Evolutionary conservation across 2,329 filamentous ascomycete species (phyloP), one percentile per base, ranked within the genome.

Genomic region (Arachnomyces sp.): DNA sequence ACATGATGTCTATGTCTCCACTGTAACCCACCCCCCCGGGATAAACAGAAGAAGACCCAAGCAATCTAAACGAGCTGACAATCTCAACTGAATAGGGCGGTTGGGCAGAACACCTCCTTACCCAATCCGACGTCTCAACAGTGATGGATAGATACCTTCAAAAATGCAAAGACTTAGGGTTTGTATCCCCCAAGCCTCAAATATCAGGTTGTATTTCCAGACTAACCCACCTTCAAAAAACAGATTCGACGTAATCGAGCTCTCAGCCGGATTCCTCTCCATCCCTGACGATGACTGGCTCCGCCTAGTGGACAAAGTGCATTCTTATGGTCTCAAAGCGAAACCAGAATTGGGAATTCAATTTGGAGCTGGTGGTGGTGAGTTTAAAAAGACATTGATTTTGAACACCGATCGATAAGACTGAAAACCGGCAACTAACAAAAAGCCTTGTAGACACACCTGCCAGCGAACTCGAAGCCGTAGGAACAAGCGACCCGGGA

Each of bases 311-410:
- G 64, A 73, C 46, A 64, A 64, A 46, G 62, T 64, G 25, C 71
- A 73, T 30, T 54, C 60, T 2, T 64, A 66, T 40, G 68, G 70
- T 1, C 53, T 77, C 12, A 71, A 64, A 45, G 65, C 72, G 11
- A 76, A 75, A 49, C 72, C 73, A 1, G 73, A 76, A 47, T 57
- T 75, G 29, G 72, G 73, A 0, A 76, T 76, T 46, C 72, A 76
- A 45, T 76, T 77, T 46, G 73, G 72, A 14, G 73, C 73, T 0
- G 73, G 73, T 2, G 73, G 72, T 28, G 41, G 45, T 45, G 40
- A 30, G 44, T 34, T 37, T 1, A 11, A 13, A n/a, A 4, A 3
- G n/a, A n/a, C 3, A 12, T 35, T 18, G 13, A 13, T 2, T 13
- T 3, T 35, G 12, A 5, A 5, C 25, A 12, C 12, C 13, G 11